phyloP scores from a whole-genome alignment of 441 rosid species.

The Arabidopsis hybrid region DNA sequence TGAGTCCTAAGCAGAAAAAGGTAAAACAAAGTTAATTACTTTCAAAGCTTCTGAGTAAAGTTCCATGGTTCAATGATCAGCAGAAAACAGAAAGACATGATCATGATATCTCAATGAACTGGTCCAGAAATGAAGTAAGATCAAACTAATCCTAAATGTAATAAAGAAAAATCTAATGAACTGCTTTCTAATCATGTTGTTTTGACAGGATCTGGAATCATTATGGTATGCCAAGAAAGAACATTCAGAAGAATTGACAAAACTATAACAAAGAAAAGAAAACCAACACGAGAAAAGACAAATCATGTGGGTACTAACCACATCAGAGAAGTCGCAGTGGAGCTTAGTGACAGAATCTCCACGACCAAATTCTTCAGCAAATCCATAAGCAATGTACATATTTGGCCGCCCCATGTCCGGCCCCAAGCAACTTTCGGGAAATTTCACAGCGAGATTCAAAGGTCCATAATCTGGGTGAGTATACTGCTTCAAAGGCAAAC shows the following conservation, averaged over 20 bases:
- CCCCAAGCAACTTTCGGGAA: slow-evolving; percentile 59
- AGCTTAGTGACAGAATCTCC: slow-evolving; percentile 92
- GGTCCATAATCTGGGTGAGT: slow-evolving; percentile 69
- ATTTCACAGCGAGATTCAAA: slow-evolving; percentile 65
- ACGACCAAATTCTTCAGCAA: slow-evolving; percentile 75
- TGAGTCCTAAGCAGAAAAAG: neutral
- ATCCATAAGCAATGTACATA: slow-evolving; percentile 83
- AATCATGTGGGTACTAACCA: slow-evolving; percentile 51
- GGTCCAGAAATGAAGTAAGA: too few relatives aligned
- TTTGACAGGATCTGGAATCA: too few relatives aligned
- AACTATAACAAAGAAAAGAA: neutral
- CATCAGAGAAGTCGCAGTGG: slow-evolving; percentile 93
- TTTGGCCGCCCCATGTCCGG: slow-evolving; percentile 96
- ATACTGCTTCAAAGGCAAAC: slow-evolving; percentile 84
- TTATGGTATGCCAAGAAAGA: slow-evolving; percentile 1
- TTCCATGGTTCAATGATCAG: slow-evolving; percentile 76
- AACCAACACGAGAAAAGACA: neutral
- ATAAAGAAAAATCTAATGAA: too few relatives aligned
- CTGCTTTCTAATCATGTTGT: too few relatives aligned
- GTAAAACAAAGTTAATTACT: slow-evolving; percentile 41
- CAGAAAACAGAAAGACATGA: too few relatives aligned
- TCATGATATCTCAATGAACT: too few relatives aligned
- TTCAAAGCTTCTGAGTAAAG: slow-evolving; percentile 79
- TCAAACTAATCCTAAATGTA: too few relatives aligned
- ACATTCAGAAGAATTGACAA: neutral